Conservation (phyloP, 2,329 filamentous ascomycete genomes). For the Apiospora pterosperma region DNA sequence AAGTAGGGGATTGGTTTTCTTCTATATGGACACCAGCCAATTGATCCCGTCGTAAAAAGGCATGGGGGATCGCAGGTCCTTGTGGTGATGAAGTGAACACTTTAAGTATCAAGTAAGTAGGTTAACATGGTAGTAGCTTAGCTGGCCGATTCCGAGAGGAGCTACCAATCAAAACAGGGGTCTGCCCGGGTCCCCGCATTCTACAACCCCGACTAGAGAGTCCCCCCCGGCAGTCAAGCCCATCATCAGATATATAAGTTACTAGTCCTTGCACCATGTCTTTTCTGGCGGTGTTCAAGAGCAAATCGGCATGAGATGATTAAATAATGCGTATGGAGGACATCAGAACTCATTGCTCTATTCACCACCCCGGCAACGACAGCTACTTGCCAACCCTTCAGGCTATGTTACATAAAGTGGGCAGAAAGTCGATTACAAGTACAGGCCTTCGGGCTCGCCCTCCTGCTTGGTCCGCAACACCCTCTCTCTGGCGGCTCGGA, state of each 20-base stretch:
- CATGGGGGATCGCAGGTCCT: slow-evolving; percentile 3
- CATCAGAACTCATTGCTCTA: not conserved
- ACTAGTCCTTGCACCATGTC: too few relatives aligned
- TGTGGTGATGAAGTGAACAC: not conserved
- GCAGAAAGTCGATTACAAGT: slow-evolving; percentile 66
- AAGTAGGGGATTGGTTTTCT: not conserved
- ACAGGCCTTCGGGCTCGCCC: slow-evolving; percentile 96
- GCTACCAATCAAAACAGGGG: slow-evolving; percentile 1
- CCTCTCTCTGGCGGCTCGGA: slow-evolving; percentile 85
- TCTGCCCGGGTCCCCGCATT: not conserved
- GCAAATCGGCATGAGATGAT: not conserved
- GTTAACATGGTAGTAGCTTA: not conserved
- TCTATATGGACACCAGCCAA: slow-evolving; percentile 1
- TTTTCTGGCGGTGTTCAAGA: not conserved
- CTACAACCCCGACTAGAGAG: not conserved
- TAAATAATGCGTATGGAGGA: not conserved
- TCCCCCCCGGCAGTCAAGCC: not conserved
- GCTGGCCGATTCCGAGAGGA: not conserved
- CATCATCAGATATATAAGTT: too few relatives aligned
- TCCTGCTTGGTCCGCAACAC: slow-evolving; percentile 98
- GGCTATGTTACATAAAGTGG: not conserved
- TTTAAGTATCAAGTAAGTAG: not conserved
- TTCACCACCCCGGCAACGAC: not conserved
- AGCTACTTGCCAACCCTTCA: not conserved
- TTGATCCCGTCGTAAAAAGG: slow-evolving; percentile 4